Evolutionary conservation across 352 stramenopile species (phyloP).

Genomic region (Pythium phragmiticola): DNA sequence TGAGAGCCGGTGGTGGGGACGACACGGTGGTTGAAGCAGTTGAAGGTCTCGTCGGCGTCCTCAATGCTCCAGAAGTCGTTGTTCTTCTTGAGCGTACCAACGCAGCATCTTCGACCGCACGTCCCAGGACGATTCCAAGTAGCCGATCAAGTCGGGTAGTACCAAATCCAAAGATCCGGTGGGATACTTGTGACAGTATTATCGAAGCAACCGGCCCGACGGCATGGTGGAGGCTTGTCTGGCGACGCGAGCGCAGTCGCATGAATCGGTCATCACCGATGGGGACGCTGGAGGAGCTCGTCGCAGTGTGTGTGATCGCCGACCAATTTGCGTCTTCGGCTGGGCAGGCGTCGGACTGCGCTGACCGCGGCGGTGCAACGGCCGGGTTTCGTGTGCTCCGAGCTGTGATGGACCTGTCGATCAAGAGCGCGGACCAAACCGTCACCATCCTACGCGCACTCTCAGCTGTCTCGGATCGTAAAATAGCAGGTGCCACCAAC

Average conservation of each 20-base stretch:
- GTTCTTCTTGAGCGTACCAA: conserved; percentile 7
- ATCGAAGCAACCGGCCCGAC: not conserved
- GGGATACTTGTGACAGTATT: conserved; percentile 11
- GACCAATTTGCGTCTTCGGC: conserved; percentile 17
- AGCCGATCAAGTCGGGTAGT: not conserved
- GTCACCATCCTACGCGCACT: conserved; percentile 2
- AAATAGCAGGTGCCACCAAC: not conserved
- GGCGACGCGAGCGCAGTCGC: conserved; percentile 8
- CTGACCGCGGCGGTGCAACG: not conserved
- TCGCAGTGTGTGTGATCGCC: conserved; percentile 10
- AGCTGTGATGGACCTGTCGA: not conserved
- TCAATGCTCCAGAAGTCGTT: conserved; percentile 18
- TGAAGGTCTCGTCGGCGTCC: conserved; percentile 3
- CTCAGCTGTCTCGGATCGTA: not conserved
- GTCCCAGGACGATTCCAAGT: not conserved
- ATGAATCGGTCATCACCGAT: not conserved
- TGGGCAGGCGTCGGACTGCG: too few species aligned
- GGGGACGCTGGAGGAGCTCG: conserved; percentile 3
- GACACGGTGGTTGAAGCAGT: not conserved
- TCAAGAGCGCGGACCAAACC: not conserved
- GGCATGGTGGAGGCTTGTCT: conserved; percentile 18
- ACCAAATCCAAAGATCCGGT: not conserved
- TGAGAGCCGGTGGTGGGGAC: not conserved
- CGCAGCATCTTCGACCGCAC: not conserved
- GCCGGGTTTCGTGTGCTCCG: conserved; percentile 9